These are phyloP conservation scores for Oryza glaberrima DNA, from an alignment of 176 grass and related monocot genomes.

Conservation along the genomic window DNA sequence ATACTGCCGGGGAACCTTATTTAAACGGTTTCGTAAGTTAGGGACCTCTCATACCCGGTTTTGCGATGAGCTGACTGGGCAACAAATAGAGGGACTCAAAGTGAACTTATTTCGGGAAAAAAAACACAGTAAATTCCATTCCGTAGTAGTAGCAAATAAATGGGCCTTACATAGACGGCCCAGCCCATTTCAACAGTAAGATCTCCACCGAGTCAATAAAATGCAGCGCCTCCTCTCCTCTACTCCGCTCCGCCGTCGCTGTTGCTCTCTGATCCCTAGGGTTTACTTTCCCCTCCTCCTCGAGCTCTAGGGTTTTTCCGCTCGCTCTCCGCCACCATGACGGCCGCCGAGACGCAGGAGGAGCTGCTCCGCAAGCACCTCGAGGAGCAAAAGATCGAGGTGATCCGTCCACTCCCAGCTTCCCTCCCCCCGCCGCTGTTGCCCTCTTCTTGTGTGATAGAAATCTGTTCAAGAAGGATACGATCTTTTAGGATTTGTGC, in stretches of 20 bases:
- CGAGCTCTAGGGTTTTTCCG: not conserved
- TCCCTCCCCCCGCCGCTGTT: not conserved
- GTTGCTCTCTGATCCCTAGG: conserved; percentile 19
- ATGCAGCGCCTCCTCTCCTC: not conserved
- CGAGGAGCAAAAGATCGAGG: conserved; percentile 39
- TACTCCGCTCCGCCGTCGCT: not conserved
- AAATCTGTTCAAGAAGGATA: not conserved
- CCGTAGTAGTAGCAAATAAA: not conserved
- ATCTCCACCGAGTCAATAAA: not conserved
- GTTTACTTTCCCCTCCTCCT: conserved; percentile 2
- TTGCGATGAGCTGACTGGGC: no score
- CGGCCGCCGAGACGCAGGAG: conserved; percentile 3
- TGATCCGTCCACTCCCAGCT: not conserved
- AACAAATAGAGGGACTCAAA: no score
- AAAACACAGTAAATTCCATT: no score
- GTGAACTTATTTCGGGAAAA: no score
- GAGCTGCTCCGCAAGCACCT: conserved; percentile 29
- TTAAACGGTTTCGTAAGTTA: no score
- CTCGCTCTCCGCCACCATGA: conserved; percentile 19
- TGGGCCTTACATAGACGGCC: not conserved
- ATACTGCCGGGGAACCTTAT: no score
- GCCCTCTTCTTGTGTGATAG: not conserved
- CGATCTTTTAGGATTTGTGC: not conserved
- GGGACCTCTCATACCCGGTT: no score
- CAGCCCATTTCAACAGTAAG: not conserved